phyloP scores from a whole-genome alignment of 768 basidiomycete genomes.

The Boletus rubescentipes region DNA sequence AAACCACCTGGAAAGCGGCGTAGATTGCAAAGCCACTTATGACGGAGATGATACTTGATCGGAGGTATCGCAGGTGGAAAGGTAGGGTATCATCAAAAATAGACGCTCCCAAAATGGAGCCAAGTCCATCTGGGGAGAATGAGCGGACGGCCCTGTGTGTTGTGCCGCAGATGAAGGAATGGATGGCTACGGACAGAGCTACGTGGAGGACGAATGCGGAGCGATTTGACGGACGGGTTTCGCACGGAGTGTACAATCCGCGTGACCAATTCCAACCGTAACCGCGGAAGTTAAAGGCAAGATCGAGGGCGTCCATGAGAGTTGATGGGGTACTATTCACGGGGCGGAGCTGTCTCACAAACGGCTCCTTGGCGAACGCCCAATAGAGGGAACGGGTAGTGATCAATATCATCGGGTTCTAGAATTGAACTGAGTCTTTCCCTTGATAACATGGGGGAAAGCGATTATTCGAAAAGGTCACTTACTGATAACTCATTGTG shows the following conservation, averaged over 20 bases:
- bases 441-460: not conserved
- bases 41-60: not conserved
- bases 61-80: not conserved
- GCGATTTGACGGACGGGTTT: not conserved
- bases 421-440: not conserved
- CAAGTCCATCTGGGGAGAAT: conserved; percentile 1
- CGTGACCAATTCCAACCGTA: not conserved
- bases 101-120: not conserved
- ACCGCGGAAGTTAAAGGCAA: not conserved
- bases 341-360: not conserved
- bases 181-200: not conserved
- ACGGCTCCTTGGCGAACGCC: not conserved
- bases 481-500: not conserved
- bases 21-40: not conserved
- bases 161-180: not conserved
- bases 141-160: not conserved
- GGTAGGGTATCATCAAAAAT: not conserved
- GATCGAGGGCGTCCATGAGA: not conserved
- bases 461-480: not conserved
- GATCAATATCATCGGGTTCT: not conserved
- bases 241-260: not conserved
- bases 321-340: not conserved
- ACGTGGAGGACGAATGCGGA: not conserved
- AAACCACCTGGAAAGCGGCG: not conserved
- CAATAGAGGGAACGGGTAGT: not conserved